Evolutionary conservation across 768 basidiomycete species (phyloP), one percentile per base, ranked within the genome.

Genomic region (Boletus vermiculosoides): DNA sequence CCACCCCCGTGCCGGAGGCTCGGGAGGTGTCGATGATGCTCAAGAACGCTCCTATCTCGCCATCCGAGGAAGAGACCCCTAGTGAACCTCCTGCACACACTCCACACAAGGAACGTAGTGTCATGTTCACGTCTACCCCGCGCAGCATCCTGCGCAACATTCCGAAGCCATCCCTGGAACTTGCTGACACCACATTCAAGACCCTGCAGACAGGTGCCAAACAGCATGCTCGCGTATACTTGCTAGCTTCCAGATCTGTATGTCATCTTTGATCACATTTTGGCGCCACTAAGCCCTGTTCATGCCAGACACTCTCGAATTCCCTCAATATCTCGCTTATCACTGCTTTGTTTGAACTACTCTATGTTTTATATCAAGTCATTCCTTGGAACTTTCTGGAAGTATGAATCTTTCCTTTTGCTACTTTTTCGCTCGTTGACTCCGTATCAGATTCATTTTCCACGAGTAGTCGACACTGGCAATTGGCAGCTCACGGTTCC

Each of bases 261-360:
- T 30, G 71, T 63, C 22, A 28, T n/a, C 9, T 40, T 22, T 2
- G 25, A 16, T 40, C 36, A 5, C 37, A 10, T 48, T 20, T 49
- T 34, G 9, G 37, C 37, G 1, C 5, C 12, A 23, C 33, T 60
- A 31, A 66, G 12, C 15, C 18, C 4, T n/a, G 45, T 54, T 56
- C 42, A n/a, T 51, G 22, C 10, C 42, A 78, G 87, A 81, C 82
- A 52, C 74, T 88, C 11, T 89, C 88, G n/a, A 83, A 82, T 59
- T 83, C 87, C 1, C 76, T 75, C 37, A 84, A 85, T 56, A 83
- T 89, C 44, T 84, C 80, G 76, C 75, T 77, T 20, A 58, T 84
- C 42, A 84, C 83, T 0, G 77, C 80, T 8, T 50, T 83, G 10
- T 60, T 77, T 18, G 88, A 89, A 65, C 65, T 87, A 7, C 20